Base-by-base conservation (phyloP, 176 grass and related monocot species). In the Oryza officinalis region DNA sequence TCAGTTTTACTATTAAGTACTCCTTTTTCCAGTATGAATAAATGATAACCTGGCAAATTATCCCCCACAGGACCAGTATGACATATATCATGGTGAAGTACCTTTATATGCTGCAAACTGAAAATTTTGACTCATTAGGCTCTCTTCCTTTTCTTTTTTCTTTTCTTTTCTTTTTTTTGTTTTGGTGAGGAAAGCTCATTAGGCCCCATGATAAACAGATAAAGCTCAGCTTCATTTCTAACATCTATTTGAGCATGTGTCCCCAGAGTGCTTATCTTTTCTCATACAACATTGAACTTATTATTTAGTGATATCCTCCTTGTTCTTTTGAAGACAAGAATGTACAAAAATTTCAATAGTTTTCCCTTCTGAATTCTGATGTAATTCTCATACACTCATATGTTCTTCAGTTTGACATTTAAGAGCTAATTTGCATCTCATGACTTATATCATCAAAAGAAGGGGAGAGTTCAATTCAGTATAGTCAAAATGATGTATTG, bases 271-370 rank as follows among this genome's bases (percentile, higher is more conserved):
- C 26, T 63, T 45, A 38, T 84, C 9, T 6, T 45, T 69, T 43
- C 67, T 5, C 44, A 32, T 77, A 43, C 23, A 76, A 47, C 20
- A 13, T 47, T 11, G 4, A 32, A 49, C 4, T 35, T 31, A 13
- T 74, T 71, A 23, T 30, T 76, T 44, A 30, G 8, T 78, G 46
- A 69, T 76, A 20, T 68, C 12, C 12, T 27, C 8, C 5, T 63
- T 78, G 43, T 71, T 81, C 17, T 59, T 69, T 85, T 85, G 32
- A 69, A 69, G n/a, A 75, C 6, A 84, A 77, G 33, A 28, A 38
- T 69, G 1, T 17, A 30, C 31, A 17, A 27, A 63, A 77, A 77
- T 17, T 50, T 70, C 46, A 45, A 31, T 43, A 43, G 13, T 37
- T 37, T 67, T 54, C 6, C 72, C 61, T 25, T 20, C n/a, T 61